phyloP scores from a whole-genome alignment of 805 yeast species.

The Saccharomycopsis sp. region DNA sequence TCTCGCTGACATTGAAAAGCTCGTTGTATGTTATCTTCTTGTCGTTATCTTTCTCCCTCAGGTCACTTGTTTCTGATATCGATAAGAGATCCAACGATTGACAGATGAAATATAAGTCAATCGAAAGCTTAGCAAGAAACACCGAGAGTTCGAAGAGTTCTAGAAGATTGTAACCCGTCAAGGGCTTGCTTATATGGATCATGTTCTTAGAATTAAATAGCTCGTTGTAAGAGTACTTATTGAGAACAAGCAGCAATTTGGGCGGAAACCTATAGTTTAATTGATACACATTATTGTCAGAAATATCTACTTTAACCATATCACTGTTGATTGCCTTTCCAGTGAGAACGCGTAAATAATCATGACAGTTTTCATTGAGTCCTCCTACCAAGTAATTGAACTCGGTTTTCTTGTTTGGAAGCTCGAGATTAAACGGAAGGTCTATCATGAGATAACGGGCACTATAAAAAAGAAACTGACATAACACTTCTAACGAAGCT shows the following conservation, averaged over 20 bases:
- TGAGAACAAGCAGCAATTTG: constrained; percentile 11
- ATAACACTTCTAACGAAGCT: constrained; percentile 13
- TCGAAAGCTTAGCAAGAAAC: constrained; percentile 10
- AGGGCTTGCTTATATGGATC: constrained; percentile 3
- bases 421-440: constrained; percentile 14
- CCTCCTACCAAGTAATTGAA: constrained; percentile 12
- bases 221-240: constrained; percentile 16
- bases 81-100: constrained; percentile 4
- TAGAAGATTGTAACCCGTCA: constrained; percentile 7
- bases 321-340: neutral
- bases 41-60: neutral
- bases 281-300: neutral
- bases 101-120: constrained; percentile 10
- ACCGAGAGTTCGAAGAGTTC: constrained; percentile 18
- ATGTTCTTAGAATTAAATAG: constrained; percentile 17
- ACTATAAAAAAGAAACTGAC: constrained; percentile 16
- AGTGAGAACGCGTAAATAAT: neutral
- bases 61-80: neutral
- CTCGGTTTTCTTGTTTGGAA: constrained; percentile 3
- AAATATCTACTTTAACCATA: neutral
- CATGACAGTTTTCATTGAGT: constrained; percentile 14
- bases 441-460: constrained; percentile 13
- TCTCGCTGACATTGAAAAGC: constrained; percentile 17
- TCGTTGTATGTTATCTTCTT: constrained; percentile 6
- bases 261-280: neutral